Percentiles rank a stretch among this genome's conserved stretches.
Conservation (phyloP, 2,329 filamentous ascomycete species). For the Penicillium sp. region DNA sequence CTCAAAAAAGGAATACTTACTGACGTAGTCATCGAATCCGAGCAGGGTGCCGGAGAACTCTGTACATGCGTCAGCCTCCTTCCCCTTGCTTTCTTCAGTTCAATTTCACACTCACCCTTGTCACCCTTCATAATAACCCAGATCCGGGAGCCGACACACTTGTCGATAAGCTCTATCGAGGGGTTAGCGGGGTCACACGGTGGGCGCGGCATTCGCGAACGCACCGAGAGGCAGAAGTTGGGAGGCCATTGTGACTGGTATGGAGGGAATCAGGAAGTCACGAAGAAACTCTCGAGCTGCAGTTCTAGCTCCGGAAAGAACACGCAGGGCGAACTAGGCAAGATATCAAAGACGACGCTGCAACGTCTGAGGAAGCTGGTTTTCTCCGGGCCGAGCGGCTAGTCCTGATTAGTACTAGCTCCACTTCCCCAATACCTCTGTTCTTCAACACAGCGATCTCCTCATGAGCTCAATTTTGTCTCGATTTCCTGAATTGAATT, state of each 20-base stretch:
- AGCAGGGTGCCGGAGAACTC: conserved; percentile 94
- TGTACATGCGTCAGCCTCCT: conserved; percentile 41
- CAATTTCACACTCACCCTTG: conserved; percentile 64
- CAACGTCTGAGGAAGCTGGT: conserved; percentile 13
- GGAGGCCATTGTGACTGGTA: conserved; percentile 59
- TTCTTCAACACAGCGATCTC: neutral
- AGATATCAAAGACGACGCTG: conserved; percentile 12
- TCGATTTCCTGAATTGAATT: neutral
- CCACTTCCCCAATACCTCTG: neutral
- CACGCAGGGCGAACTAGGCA: neutral
- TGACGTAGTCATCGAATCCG: conserved; percentile 99
- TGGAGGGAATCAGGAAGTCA: neutral
- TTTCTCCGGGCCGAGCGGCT: conserved; percentile 13
- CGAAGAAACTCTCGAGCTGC: neutral
- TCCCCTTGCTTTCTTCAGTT: neutral
- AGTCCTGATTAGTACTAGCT: conserved; percentile 11
- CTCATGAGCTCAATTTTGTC: conserved; percentile 1
- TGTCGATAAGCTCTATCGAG: conserved; percentile 86
- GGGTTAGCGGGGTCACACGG: conserved; percentile 24
- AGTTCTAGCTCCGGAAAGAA: neutral
- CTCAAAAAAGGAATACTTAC: conserved; percentile 61
- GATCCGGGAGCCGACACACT: conserved; percentile 95
- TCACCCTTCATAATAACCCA: conserved; percentile 99
- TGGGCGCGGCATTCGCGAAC: conserved; percentile 15
- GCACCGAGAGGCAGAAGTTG: conserved; percentile 71